A percentile compares a stretch with the other conserved stretches of the same genome.
Evolutionary conservation across 352 stramenopile genomes (phyloP).

Genomic region (Globisporangium alternatum): DNA sequence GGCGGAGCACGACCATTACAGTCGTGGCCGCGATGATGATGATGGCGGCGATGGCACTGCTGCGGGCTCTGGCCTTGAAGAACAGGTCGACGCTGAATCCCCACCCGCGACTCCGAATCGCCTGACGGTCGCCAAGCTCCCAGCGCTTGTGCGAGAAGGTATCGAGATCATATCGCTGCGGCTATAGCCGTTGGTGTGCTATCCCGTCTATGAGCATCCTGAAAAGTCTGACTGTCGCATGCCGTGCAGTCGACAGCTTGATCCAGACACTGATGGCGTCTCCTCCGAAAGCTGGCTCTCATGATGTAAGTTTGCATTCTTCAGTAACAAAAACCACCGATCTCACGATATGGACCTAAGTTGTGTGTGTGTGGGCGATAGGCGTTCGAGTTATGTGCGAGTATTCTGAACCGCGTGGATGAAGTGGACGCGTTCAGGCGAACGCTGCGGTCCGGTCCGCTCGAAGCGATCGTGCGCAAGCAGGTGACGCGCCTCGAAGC

Average conservation of each 20-base stretch:
- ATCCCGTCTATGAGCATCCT: not conserved
- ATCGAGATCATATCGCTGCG: no score
- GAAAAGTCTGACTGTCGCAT: not conserved
- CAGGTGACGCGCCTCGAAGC: constrained; percentile 34
- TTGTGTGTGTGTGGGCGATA: constrained; percentile 8
- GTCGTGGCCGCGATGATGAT: not conserved
- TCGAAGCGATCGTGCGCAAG: constrained; percentile 49
- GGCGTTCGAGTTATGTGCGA: constrained; percentile 34
- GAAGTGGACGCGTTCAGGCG: constrained; percentile 41
- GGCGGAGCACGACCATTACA: not conserved
- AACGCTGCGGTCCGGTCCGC: constrained; percentile 37
- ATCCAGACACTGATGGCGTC: constrained; percentile 12
- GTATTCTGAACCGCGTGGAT: constrained; percentile 33
- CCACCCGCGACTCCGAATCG: not conserved
- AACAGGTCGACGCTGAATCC: not conserved
- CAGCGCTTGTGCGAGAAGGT: constrained; percentile 24
- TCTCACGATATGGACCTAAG: not conserved
- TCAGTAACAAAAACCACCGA: not conserved
- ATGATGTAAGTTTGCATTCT: not conserved
- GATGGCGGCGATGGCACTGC: not conserved
- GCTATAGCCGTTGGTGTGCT: no score
- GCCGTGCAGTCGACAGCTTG: constrained; percentile 14
- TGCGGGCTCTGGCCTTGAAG: not conserved
- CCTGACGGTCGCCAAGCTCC: constrained; percentile 14
- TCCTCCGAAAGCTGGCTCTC: constrained; percentile 7